A percentile compares a stretch with the other conserved stretches of the same genome.
Evolutionary conservation across 139 green algal species (phyloP).

Genomic region (Desmodesmus armatus): DNA sequence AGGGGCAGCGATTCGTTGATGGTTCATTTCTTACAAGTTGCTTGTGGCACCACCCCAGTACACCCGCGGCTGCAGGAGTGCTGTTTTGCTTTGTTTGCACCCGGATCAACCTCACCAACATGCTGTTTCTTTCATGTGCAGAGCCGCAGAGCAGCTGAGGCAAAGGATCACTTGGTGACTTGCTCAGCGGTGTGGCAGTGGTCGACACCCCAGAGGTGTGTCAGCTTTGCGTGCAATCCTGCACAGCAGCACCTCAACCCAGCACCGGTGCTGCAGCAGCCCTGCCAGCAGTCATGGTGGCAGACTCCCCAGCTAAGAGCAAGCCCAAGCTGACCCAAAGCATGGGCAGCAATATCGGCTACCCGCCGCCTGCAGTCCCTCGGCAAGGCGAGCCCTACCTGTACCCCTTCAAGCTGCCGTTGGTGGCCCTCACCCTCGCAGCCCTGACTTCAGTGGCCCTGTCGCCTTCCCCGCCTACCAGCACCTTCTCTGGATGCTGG

Average conservation of each 20-base stretch:
- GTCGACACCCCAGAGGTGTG: background rate
- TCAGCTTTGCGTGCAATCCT: background rate
- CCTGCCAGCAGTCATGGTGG: slow-evolving; percentile 14
- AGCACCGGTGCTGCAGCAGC: background rate
- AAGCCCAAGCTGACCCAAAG: slow-evolving; percentile 22
- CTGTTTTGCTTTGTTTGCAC: too few relatives aligned
- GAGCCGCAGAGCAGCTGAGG: background rate
- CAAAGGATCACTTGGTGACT: background rate
- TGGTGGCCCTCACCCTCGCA: slow-evolving; percentile 27
- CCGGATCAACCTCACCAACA: background rate
- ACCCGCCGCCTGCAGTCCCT: slow-evolving; percentile 20
- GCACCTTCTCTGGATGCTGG: slow-evolving; percentile 35
- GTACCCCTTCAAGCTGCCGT: slow-evolving; percentile 40
- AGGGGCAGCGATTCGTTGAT: too few relatives aligned
- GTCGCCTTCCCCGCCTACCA: slow-evolving; percentile 26
- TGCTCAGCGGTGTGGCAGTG: background rate
- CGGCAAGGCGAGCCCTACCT: slow-evolving; percentile 24
- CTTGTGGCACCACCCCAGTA: too few relatives aligned
- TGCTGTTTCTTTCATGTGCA: background rate
- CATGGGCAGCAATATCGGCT: background rate
- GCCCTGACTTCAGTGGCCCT: slow-evolving; percentile 7
- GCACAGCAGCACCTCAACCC: background rate
- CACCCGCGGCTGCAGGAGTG: too few relatives aligned
- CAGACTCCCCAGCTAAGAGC: slow-evolving; percentile 6
- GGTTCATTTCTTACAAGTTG: too few relatives aligned